phyloP scores from a whole-genome alignment of 805 yeast genomes.

The Tetrapisispora phaffii region DNA sequence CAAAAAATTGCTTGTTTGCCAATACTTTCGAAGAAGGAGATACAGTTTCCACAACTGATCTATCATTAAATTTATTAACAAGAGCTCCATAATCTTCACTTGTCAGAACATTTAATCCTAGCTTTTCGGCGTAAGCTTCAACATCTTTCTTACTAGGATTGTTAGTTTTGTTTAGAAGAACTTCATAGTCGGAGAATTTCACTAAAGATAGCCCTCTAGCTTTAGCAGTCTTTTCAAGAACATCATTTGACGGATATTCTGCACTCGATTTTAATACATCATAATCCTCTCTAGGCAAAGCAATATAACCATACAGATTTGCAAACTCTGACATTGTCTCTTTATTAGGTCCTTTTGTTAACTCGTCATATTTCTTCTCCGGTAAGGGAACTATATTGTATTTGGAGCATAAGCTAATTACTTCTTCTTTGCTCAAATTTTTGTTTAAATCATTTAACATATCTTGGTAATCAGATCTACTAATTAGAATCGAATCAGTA shows the following conservation, averaged over 20 bases:
- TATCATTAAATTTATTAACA: conserved; percentile 4
- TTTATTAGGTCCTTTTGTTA: conserved; percentile 8
- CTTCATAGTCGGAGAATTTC: conserved; percentile 4
- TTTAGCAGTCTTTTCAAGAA: conserved; percentile 6
- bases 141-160: conserved; percentile 10
- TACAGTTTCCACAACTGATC: conserved; percentile 3
- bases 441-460: conserved; percentile 3
- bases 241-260: conserved; percentile 8
- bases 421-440: conserved; percentile 6
- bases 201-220: conserved; percentile 10
- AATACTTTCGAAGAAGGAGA: conserved; percentile 23
- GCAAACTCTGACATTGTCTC: conserved; percentile 10
- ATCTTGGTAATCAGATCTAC: conserved; percentile 6
- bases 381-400: conserved; percentile 9
- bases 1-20: conserved; percentile 30
- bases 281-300: conserved; percentile 9
- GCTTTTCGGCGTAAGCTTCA: conserved; percentile 24
- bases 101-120: conserved; percentile 28
- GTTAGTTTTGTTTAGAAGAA: conserved; percentile 4
- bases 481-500: not conserved
- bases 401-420: conserved; percentile 11
- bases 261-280: conserved; percentile 1
- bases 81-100: conserved; percentile 26
- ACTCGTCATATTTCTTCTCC: conserved; percentile 8
- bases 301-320: conserved; percentile 14